Evolutionary conservation across 2,329 filamentous ascomycete species (phyloP), one percentile per base, ranked within the genome.

Genomic region (Aspergillus ibericus): DNA sequence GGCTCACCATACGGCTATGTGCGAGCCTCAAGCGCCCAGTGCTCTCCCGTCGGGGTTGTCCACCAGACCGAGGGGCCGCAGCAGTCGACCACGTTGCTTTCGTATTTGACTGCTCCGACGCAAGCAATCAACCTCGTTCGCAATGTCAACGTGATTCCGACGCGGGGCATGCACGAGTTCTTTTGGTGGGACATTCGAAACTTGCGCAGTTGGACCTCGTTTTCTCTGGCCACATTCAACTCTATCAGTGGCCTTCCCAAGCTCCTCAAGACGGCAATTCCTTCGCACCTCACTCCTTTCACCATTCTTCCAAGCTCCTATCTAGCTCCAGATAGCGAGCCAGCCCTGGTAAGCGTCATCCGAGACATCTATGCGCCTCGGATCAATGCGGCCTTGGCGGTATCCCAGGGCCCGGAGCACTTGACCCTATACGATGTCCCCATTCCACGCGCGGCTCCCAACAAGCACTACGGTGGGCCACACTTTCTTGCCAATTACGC

Each of bases 111-210:
- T 2, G 81, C 83, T 0, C 78, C 90, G 60, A 96, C 96, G 71
- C 92, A 93, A 18, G 88, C 91, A 20, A 89, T 93, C 16, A 88
- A 89, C 40, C 81, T 96, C 34, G 91, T 96, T 36, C 89, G 89
- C 70, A 90, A 88, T 65, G 85, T 93, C 65, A 90, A 89, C 59
- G 88, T 89, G 71, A 72, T 87, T 78, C 63, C 80, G 82, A 69
- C 85, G 81, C 63, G 90, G 86, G 73, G 87, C 82, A 69, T 84
- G 82, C 76, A 88, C 68, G 91, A 88, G 74, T 88, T 96, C 79
- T 96, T 93, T 76, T 98, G 93, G 93, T 97, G 92, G 90, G 93
- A 98, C 70, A 84, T 96, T 59, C 90, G 93, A 66, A 93, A 96
- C 72, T 82, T 97, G 65, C 87, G 91, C 62, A 84, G 87, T 61